These are phyloP conservation scores for Corylus americana DNA, from an alignment of 306 rosid genomes.

Conservation along the genomic window DNA sequence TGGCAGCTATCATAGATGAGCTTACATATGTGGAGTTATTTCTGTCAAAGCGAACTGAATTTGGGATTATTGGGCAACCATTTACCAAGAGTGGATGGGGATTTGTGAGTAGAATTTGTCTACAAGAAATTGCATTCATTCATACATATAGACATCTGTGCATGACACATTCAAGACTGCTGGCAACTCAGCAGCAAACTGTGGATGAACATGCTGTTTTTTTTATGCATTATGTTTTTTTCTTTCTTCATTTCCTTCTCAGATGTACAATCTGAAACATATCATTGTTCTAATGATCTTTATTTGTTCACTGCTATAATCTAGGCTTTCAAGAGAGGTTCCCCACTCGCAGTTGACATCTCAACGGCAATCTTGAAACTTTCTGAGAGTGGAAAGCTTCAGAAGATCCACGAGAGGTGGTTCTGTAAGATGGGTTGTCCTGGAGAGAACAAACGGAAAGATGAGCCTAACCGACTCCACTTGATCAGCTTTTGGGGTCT, in stretches of 20 bases:
- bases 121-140: slow-evolving; percentile 19
- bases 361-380: slow-evolving; percentile 89
- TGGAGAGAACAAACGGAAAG: slow-evolving; percentile 43
- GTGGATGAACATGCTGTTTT: neutral
- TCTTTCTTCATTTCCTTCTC: neutral
- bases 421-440: slow-evolving; percentile 83
- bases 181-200: neutral
- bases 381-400: slow-evolving; percentile 76
- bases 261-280: neutral
- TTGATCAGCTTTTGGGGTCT: slow-evolving; percentile 93
- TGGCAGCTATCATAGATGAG: slow-evolving; percentile 91
- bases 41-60: slow-evolving; percentile 66
- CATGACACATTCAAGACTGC: slow-evolving; percentile 7
- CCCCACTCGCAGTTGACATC: slow-evolving; percentile 88
- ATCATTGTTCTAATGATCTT: neutral
- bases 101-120: slow-evolving; percentile 71
- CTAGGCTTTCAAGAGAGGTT: slow-evolving; percentile 86
- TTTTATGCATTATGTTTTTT: neutral
- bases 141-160: slow-evolving; percentile 1
- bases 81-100: slow-evolving; percentile 95
- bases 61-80: slow-evolving; percentile 80
- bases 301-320: slow-evolving; percentile 18
- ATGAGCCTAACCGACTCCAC: slow-evolving; percentile 61
- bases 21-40: slow-evolving; percentile 80
- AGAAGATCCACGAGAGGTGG: slow-evolving; percentile 66